phyloP scores from a whole-genome alignment of 1,284 basidiomycete genomes.

The Austroboletus niveus region DNA sequence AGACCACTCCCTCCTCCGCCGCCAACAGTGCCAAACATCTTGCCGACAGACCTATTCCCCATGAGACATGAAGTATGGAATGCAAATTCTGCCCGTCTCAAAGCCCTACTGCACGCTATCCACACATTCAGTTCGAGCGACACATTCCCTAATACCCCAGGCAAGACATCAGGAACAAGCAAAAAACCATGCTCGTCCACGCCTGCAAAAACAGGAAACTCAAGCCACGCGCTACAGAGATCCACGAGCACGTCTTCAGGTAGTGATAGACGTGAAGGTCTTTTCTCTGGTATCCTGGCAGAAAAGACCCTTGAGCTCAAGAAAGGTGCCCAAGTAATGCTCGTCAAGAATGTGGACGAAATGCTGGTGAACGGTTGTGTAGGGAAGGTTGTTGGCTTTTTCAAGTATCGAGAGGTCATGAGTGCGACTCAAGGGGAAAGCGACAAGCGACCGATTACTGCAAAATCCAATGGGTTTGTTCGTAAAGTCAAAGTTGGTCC shows the following conservation, averaged over 20 bases:
- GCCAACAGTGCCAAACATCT: constrained; percentile 26
- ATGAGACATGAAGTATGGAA: constrained; percentile 36
- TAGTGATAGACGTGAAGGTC: constrained; percentile 40
- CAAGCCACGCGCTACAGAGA: constrained; percentile 6
- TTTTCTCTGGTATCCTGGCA: constrained; percentile 53
- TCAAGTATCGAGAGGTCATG: constrained; percentile 24
- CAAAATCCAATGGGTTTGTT: constrained; percentile 27
- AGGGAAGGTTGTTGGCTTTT: constrained; percentile 62
- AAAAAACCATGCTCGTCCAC: background rate
- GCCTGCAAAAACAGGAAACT: background rate
- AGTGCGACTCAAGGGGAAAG: constrained; percentile 12
- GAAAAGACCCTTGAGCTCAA: constrained; percentile 54
- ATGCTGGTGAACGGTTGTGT: constrained; percentile 76
- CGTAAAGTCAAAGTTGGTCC: constrained; percentile 16
- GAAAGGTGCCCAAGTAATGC: constrained; percentile 54
- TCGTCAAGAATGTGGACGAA: constrained; percentile 81
- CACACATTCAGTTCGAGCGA: constrained; percentile 33
- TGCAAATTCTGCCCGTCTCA: constrained; percentile 36
- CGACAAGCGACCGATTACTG: constrained; percentile 16
- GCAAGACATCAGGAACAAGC: background rate
- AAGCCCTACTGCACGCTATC: constrained; percentile 24
- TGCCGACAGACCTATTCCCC: constrained; percentile 40
- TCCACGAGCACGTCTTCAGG: constrained; percentile 6
- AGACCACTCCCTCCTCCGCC: constrained; percentile 28
- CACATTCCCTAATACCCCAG: constrained; percentile 23